phyloP scores from a whole-genome alignment of 345 rosid genomes.

The Ceriops zippeliana region DNA sequence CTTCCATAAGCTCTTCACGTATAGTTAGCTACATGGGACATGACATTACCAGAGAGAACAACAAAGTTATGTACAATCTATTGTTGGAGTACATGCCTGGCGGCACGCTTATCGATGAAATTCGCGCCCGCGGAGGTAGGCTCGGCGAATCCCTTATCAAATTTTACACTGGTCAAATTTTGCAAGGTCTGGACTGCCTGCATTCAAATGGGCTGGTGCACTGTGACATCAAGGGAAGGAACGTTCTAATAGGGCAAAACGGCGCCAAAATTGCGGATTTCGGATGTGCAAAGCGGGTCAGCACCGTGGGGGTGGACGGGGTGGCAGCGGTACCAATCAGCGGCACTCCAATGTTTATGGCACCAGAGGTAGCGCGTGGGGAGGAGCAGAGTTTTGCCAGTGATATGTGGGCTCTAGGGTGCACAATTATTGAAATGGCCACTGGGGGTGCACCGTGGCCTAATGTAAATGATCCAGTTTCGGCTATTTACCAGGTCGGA shows the following conservation, averaged over 20 bases:
- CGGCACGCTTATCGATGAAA: conserved; percentile 45
- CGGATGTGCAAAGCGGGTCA: conserved; percentile 59
- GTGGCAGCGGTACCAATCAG: conserved; percentile 20
- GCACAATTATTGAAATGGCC: conserved; percentile 77
- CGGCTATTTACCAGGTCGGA: conserved; percentile 34
- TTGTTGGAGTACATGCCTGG: conserved; percentile 61
- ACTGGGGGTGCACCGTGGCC: conserved; percentile 47
- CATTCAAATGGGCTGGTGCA: conserved; percentile 58
- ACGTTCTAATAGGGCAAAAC: conserved; percentile 43
- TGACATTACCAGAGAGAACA: conserved; percentile 37
- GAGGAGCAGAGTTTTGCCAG: conserved; percentile 57
- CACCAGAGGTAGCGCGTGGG: conserved; percentile 85
- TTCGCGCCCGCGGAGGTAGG: conserved; percentile 36
- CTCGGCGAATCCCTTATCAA: conserved; percentile 39
- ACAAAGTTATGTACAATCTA: conserved; percentile 44
- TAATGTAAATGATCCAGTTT: conserved; percentile 20
- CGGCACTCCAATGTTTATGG: conserved; percentile 77
- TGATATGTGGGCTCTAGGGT: conserved; percentile 76
- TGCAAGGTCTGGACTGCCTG: conserved; percentile 54
- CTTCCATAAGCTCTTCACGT: conserved; percentile 45
- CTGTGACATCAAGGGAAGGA: conserved; percentile 73
- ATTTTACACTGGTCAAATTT: conserved; percentile 48
- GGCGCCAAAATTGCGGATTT: conserved; percentile 68
- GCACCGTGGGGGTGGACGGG: conserved; percentile 11
- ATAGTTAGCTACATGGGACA: conserved; percentile 59